Percentiles rank a stretch among this genome's conserved stretches.
Evolutionary conservation across 148 eudicot genomes (phyloP).

Genomic region (Rhododendron ovatum): DNA sequence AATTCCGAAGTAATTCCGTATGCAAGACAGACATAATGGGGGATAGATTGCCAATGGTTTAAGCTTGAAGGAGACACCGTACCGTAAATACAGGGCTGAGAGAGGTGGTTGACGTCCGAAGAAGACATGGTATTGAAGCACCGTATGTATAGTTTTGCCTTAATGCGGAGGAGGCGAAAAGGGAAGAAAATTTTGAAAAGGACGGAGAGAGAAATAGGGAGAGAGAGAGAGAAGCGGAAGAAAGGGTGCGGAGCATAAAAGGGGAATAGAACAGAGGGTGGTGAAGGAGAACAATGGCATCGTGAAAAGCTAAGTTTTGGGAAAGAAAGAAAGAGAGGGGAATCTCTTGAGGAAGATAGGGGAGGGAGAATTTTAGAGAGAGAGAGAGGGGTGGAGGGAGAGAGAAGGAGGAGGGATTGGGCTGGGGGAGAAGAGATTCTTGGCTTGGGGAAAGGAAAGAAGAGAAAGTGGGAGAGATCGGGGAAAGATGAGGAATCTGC

Average conservation of each 20-base stretch:
- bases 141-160: conserved; percentile 30
- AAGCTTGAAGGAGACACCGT: background rate
- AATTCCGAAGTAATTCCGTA: conserved; percentile 3
- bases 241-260: conserved; percentile 23
- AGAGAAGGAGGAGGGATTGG: conserved; percentile 7
- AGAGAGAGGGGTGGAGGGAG: conserved; percentile 12
- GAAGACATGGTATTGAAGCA: conserved; percentile 56
- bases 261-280: conserved; percentile 20
- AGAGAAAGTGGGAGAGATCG: conserved; percentile 28
- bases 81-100: conserved; percentile 75
- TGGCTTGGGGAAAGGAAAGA: conserved; percentile 69
- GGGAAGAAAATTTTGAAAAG: conserved; percentile 45
- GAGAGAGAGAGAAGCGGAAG: conserved; percentile 11
- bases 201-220: conserved; percentile 39
- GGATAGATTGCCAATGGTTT: background rate
- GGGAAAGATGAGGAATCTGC: conserved; percentile 45
- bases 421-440: conserved; percentile 52
- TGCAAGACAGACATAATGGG: background rate
- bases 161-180: conserved; percentile 33
- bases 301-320: conserved; percentile 30
- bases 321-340: conserved; percentile 11
- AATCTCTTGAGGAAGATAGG: conserved; percentile 9
- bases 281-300: conserved; percentile 33
- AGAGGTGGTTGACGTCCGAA: conserved; percentile 50
- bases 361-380: background rate